Conservation (phyloP, 2,329 filamentous ascomycete species). For the Elsinoe perseae region DNA sequence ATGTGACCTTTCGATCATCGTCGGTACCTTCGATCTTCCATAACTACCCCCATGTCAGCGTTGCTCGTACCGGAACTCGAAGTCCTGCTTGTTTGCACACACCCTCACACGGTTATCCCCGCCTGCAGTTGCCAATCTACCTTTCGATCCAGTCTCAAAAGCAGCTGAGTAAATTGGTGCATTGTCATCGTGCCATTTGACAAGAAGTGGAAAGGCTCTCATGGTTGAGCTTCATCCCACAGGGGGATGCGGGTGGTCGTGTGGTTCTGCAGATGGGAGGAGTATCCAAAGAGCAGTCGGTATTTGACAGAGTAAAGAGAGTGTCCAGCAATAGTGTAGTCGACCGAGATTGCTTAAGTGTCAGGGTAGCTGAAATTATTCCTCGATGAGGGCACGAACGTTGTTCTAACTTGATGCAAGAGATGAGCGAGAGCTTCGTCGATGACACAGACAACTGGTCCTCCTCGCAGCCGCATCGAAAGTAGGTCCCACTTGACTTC, state of each 20-base stretch:
- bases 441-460: not conserved
- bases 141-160: slow-evolving; percentile 88
- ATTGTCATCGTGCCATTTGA: slow-evolving; percentile 98
- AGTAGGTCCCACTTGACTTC: not conserved
- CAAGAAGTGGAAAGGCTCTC: slow-evolving; percentile 93
- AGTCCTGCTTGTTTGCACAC: slow-evolving; percentile 32
- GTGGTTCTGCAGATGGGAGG: not conserved
- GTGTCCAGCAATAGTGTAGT: not conserved
- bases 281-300: not conserved
- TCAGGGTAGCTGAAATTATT: not conserved
- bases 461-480: not conserved
- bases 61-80: not conserved
- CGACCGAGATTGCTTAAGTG: not conserved
- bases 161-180: slow-evolving; percentile 95
- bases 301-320: not conserved
- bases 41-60: slow-evolving; percentile 52
- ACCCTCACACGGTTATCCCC: slow-evolving; percentile 95
- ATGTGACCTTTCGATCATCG: slow-evolving; percentile 81
- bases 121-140: slow-evolving; percentile 83
- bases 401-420: not conserved
- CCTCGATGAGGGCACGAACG: not conserved
- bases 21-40: slow-evolving; percentile 85
- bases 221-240: slow-evolving; percentile 42
- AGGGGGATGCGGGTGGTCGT: not conserved
- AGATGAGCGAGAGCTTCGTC: not conserved